These are phyloP conservation scores for Venturia effusa DNA, from an alignment of 2,329 filamentous ascomycete species.

Conservation along the genomic window DNA sequence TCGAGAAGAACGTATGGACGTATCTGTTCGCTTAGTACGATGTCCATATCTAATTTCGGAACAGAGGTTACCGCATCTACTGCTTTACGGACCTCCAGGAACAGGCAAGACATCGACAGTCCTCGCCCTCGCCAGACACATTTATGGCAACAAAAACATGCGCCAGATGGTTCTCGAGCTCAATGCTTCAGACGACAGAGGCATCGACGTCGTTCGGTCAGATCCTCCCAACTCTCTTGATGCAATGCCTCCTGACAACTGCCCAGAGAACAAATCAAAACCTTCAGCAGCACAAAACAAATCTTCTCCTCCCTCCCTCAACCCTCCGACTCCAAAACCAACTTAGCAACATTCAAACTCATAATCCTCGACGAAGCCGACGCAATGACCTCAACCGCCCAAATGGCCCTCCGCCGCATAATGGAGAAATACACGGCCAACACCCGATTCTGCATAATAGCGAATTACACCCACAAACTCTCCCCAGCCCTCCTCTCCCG, in stretches of 20 bases:
- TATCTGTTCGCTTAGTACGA: not conserved
- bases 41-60: constrained; percentile 10
- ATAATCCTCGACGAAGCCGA: constrained; percentile 99
- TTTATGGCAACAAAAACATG: constrained; percentile 87
- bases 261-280: constrained; percentile 84
- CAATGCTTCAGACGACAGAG: constrained; percentile 93
- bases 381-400: constrained; percentile 96
- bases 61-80: constrained; percentile 77
- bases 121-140: constrained; percentile 79
- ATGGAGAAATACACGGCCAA: constrained; percentile 99
- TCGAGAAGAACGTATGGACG: constrained; percentile 65
- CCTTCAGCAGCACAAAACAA: constrained; percentile 94
- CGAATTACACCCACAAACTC: constrained; percentile 97
- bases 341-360: constrained; percentile 70
- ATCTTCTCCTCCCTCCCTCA: constrained; percentile 65
- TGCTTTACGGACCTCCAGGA: constrained; percentile 91
- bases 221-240: not conserved
- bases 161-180: constrained; percentile 97
- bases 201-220: constrained; percentile 82
- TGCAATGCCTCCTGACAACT: not conserved
- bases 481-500: constrained; percentile 84
- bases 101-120: constrained; percentile 98
- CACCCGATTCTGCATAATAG: constrained; percentile 95
- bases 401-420: constrained; percentile 92
- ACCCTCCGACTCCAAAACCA: constrained; percentile 33